Base-by-base conservation (phyloP, 2,329 filamentous ascomycete species). In the Cadophora sp. region DNA sequence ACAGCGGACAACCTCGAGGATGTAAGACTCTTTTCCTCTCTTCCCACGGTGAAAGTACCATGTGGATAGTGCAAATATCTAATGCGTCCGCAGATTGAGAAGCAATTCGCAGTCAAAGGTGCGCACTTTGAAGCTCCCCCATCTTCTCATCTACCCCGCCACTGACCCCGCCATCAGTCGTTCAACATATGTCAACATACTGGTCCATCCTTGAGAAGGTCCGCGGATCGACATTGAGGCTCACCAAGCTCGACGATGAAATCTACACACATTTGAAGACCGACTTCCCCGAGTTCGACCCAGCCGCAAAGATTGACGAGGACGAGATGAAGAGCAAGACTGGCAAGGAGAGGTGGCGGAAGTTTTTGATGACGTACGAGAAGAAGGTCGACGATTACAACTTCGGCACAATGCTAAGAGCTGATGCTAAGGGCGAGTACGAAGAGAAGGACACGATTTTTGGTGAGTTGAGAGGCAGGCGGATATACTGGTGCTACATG, bases 41-140 rank as follows among this genome's bases (percentile, higher is more conserved):
- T 65, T 62, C 37, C 37, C 11, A 40, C 66, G 19, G 19, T 22
- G 4, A n/a, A n/a, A 46, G 4, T n/a, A 5, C 8, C 43, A 46
- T 46, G 4, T 16, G 8, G 31, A 62, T 66, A 19, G 48, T 16
- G 27, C 63, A 60, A 24, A 29, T 26, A 46, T 29, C 71, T 77
- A 58, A 77, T 51, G 34, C 19, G n/a, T 51, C 12, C 60, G 51
- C 73, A 97, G 92, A 97, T 99, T 79, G 96, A 99, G 87, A 97
- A 97, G 86, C 96, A 98, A 81, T 99, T 99, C 77, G 96, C 96
- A 34, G 96, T 99, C 76, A 98, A 98, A 85, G 92, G 92, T 93
- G 77, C 55, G 72, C 64, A 29, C 27, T 31, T 37, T 16, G n/a
- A 11, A 50, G 14, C 31, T 22, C 40, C 48, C 6, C 37, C 43